These are phyloP conservation scores for Tephrocybe sp. DNA, from an alignment of 768 basidiomycete species.

Conservation along the genomic window DNA sequence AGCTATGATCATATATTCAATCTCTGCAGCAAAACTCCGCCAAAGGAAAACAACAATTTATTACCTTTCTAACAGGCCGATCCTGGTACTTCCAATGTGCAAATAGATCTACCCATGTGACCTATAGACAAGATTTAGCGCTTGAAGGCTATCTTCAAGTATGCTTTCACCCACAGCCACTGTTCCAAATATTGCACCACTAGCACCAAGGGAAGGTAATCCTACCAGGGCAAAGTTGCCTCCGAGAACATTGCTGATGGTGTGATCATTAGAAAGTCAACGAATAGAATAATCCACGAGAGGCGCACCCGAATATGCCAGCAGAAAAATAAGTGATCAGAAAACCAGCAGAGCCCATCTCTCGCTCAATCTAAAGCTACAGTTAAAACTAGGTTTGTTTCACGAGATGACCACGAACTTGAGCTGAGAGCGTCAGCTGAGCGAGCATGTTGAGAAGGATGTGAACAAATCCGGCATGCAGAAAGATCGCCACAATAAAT, in stretches of 20 bases:
- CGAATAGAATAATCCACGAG: neutral
- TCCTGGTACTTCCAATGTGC: constrained; percentile 93
- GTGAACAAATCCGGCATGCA: constrained; percentile 97
- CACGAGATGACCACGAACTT: constrained; percentile 41
- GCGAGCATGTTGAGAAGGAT: constrained; percentile 88
- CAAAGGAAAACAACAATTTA: too few species aligned
- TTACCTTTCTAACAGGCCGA: constrained; percentile 76
- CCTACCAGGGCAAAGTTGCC: constrained; percentile 93
- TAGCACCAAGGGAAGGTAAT: constrained; percentile 86
- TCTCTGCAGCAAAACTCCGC: too few species aligned
- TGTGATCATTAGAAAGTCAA: neutral
- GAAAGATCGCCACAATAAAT: constrained; percentile 86
- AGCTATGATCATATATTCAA: constrained; percentile 46
- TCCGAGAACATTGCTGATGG: constrained; percentile 74
- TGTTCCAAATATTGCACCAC: constrained; percentile 90
- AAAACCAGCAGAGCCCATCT: constrained; percentile 90
- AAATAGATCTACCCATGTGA: constrained; percentile 86
- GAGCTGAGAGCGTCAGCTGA: constrained; percentile 76
- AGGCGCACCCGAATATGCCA: constrained; percentile 83
- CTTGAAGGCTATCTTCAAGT: neutral
- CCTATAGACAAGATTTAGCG: constrained; percentile 30
- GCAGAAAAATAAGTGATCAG: constrained; percentile 84
- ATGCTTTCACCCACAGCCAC: constrained; percentile 53
- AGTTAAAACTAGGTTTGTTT: neutral
- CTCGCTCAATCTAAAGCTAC: constrained; percentile 71